phyloP scores from a whole-genome alignment of 2,329 filamentous ascomycete genomes.

The Epicoccum sorghinum region DNA sequence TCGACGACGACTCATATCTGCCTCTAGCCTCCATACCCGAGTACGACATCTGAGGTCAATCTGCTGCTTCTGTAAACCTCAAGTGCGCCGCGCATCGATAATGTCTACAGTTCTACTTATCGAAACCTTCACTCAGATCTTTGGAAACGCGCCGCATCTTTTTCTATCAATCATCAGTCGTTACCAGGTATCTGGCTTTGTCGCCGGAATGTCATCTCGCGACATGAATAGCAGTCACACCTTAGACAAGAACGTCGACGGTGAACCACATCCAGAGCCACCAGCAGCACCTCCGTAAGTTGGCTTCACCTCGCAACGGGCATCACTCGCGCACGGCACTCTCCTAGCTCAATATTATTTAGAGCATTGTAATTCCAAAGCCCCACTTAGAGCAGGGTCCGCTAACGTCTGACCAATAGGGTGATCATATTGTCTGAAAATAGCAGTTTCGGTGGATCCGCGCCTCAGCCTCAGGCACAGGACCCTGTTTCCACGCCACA shows the following conservation, averaged over 20 bases:
- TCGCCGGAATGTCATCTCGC: background rate
- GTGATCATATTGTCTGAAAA: constrained; percentile 35
- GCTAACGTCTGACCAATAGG: constrained; percentile 22
- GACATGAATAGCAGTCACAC: background rate
- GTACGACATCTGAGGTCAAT: no score
- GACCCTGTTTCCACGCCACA: constrained; percentile 28
- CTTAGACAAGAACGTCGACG: background rate
- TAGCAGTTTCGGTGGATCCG: constrained; percentile 20
- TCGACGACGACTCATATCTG: background rate
- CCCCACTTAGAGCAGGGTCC: constrained; percentile 1
- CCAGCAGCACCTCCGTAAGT: constrained; percentile 39
- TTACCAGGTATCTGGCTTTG: background rate
- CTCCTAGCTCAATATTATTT: constrained; percentile 4
- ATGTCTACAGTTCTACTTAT: background rate
- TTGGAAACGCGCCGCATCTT: constrained; percentile 9
- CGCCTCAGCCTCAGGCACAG: constrained; percentile 26
- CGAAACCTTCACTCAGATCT: background rate
- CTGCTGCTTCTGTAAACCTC: background rate
- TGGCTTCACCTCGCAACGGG: no score
- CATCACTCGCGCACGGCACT: background rate
- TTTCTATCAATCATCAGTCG: constrained; percentile 1
- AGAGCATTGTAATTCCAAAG: background rate
- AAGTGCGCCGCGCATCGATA: background rate
- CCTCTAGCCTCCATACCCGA: no score
- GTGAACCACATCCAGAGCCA: constrained; percentile 30